These are phyloP conservation scores for Diaporthe amygdali DNA, from an alignment of 2,329 filamentous ascomycete genomes.

Conservation along the genomic window DNA sequence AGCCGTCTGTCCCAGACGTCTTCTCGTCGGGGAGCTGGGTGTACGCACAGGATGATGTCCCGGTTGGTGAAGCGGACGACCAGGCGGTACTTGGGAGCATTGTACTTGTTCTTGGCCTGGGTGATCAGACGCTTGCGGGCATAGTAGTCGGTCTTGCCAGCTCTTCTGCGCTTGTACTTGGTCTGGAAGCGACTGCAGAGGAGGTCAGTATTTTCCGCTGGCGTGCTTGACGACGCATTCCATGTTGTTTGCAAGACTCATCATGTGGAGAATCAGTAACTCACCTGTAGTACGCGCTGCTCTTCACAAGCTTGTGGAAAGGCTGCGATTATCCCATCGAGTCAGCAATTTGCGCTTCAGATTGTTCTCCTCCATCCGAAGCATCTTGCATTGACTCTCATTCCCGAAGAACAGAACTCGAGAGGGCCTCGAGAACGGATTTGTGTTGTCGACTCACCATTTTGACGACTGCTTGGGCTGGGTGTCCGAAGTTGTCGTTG, in stretches of 20 bases:
- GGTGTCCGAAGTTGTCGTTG: conserved; percentile 36
- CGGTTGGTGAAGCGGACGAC: conserved; percentile 99
- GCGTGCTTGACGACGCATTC: not conserved
- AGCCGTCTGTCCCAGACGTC: not conserved
- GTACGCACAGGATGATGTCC: conserved; percentile 56
- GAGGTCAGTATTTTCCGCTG: conserved; percentile 9
- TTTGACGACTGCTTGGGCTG: conserved; percentile 58
- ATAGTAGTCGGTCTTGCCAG: conserved; percentile 99
- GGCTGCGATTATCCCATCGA: conserved; percentile 73
- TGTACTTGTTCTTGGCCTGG: conserved; percentile 99
- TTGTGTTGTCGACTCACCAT: conserved; percentile 66
- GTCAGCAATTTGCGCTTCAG: conserved; percentile 99
- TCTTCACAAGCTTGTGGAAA: conserved; percentile 97
- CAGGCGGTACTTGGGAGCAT: conserved; percentile 99
- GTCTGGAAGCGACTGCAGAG: conserved; percentile 89
- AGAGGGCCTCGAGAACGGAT: conserved; percentile 6
- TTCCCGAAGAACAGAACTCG: conserved; percentile 37
- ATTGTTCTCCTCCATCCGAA: conserved; percentile 73
- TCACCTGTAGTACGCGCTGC: conserved; percentile 98
- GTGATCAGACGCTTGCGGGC: conserved; percentile 99
- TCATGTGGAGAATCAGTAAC: conserved; percentile 38
- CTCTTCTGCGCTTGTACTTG: conserved; percentile 97
- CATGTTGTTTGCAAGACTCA: not conserved
- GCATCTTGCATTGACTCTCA: conserved; percentile 95
- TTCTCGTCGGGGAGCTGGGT: not conserved